Evolutionary conservation across 139 green algal species (phyloP), one percentile per base, ranked within the genome.

Genomic region (Chlamydomonas sp.): DNA sequence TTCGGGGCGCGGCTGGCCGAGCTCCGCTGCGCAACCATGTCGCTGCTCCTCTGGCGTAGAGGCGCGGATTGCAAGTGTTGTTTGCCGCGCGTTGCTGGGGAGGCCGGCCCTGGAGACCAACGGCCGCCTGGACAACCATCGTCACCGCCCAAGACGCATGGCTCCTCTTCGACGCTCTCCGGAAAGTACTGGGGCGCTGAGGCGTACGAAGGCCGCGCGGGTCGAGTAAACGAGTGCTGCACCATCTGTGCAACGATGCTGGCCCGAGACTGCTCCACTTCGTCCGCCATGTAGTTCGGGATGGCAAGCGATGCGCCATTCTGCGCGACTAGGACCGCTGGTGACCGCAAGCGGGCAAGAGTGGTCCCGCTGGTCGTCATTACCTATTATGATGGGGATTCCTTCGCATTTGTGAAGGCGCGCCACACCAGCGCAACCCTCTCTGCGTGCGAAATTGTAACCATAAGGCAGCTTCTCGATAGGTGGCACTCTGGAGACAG

Each of bases 281-380:
- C 83, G 17, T 88, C 83, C 9, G 83, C 62, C 73, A 81, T 64
- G 74, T 88, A 88, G 59, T 81, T 88, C 0, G 83, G 83, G 49
- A 88, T 49, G 0, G 49, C 83, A 0, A 82, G 49, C 1, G 74
- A 77, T 5, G 12, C 5, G 10, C 15, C 83, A 66, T 88, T 80
- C 74, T 20, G 14, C 5, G 69, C 18, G 5, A 31, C 14, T 58
- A 31, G 12, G 16, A 20, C 14, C 18, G 16, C 14, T 76, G 12
- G 66, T 31, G 69, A 31, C 69, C 69, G 15, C 16, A 76, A 31
- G 15, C 18, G 7, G 5, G 14, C 14, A 10, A 76, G 64, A 9
- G 10, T 69, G 64, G 31, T 49, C 10, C 10, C 12, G 31, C 31
- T 49, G 31, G 31, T 49, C 31, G 31, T 49, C 31, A 49, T 49